Evolutionary conservation across 2,329 filamentous ascomycete genomes (phyloP), one percentile per base, ranked within the genome.

Genomic region (Didymella glomerata): DNA sequence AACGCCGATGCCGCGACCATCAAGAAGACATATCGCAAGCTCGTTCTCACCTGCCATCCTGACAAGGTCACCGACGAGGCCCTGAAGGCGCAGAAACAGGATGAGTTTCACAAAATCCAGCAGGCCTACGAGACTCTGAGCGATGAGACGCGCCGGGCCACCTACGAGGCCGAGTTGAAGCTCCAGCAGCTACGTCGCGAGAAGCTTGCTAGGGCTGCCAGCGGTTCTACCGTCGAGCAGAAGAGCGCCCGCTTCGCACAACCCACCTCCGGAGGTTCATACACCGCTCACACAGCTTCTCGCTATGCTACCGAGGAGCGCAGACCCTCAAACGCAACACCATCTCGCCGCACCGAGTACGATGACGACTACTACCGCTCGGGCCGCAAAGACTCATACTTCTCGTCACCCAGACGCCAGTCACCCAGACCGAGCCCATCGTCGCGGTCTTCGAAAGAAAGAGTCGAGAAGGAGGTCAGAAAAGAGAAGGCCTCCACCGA

Each of bases 81-180:
- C 16, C 82, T 90, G 70, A 96, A 95, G 78, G 86, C 87, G 59
- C 81, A 87, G 68, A 96, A 93, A 77, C 88, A 91, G 68, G 89
- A 92, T 68, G 89, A 96, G 78, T 99, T 98, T 72, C 93, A 97
- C 78, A 88, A 88, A 75, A 91, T 98, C 32, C 93, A 97, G 77
- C 87, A 93, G 69, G 93, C 95, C 49, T 99, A 97, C 78, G 95
- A 98, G 78, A 83, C 95, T 28, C 86, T 99, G 61, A 91, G 87
- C 71, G 89, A 97, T 73, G 90, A 94, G 27, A 83, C 81, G 7
- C 87, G 89, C 73, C 84, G 92, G 60, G 78, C 82, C 58, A 87
- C 88, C 66, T 97, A 97, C 77, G 92, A 98, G 78, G 88, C 92
- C 51, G 85, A 89, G 73, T 82, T 90, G 62, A 87, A 84, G 69